These are phyloP conservation scores for Suillus tomentosus DNA, from an alignment of 768 basidiomycete genomes.

Conservation along the genomic window DNA sequence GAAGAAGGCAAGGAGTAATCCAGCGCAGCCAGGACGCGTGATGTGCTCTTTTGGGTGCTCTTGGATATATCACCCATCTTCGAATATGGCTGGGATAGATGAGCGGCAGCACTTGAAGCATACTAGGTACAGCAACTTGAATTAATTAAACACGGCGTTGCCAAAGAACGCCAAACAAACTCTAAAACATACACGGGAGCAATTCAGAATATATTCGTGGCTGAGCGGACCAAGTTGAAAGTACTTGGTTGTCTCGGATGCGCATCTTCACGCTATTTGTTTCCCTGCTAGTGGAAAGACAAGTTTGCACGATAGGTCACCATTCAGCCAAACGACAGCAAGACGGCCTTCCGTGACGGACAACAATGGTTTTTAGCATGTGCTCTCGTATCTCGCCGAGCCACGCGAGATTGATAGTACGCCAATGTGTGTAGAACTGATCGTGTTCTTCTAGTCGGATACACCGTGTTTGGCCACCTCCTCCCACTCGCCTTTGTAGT, in stretches of 20 bases:
- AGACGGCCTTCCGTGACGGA: slow-evolving; percentile 83
- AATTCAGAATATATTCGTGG: not conserved
- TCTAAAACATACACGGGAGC: not conserved
- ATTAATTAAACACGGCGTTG: slow-evolving; percentile 1
- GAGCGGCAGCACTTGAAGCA: slow-evolving; percentile 3
- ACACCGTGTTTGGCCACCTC: slow-evolving; percentile 13
- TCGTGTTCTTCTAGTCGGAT: slow-evolving; percentile 48
- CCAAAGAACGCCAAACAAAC: slow-evolving; percentile 11
- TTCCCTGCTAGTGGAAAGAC: slow-evolving; percentile 36
- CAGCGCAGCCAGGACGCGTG: slow-evolving; percentile 19
- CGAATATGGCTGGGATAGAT: not conserved
- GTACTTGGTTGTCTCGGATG: not conserved
- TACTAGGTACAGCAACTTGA: not conserved
- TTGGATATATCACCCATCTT: slow-evolving; percentile 12
- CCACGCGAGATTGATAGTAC: slow-evolving; percentile 77
- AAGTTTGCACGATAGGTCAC: slow-evolving; percentile 64
- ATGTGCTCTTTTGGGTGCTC: slow-evolving; percentile 4
- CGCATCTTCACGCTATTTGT: not conserved
- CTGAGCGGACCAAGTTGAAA: not conserved
- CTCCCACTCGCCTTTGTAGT: slow-evolving; percentile 14
- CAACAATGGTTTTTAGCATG: slow-evolving; percentile 83
- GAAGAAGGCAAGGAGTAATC: slow-evolving; percentile 10
- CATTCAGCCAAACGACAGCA: slow-evolving; percentile 69
- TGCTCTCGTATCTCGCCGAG: slow-evolving; percentile 82
- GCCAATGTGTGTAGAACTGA: slow-evolving; percentile 92